Conservation (phyloP, 345 rosid genomes). For the Cochlearia excelsa region DNA sequence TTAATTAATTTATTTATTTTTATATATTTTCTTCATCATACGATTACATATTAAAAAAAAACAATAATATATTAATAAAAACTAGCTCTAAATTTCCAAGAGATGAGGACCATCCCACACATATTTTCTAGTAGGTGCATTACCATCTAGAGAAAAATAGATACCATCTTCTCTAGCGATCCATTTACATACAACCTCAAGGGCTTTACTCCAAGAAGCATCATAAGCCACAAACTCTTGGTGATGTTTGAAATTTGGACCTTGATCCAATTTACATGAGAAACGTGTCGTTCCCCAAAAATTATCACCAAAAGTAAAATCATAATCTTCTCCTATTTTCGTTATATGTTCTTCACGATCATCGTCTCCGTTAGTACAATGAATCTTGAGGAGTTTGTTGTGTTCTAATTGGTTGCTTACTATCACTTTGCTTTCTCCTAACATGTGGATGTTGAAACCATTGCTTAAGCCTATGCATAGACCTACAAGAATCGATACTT, state of each 20-base stretch:
- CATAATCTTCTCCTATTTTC: slow-evolving; percentile 16
- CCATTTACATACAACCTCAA: slow-evolving; percentile 9
- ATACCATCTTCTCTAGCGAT: slow-evolving; percentile 27
- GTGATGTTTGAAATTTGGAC: slow-evolving; percentile 31
- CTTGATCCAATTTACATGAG: slow-evolving; percentile 24
- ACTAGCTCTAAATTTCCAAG: not conserved
- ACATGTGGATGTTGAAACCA: not conserved
- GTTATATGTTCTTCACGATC: slow-evolving; percentile 14
- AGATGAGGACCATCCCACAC: slow-evolving; percentile 26
- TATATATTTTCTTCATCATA: no score
- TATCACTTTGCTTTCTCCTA: slow-evolving; percentile 25
- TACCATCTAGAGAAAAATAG: slow-evolving; percentile 22
- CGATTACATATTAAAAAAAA: no score
- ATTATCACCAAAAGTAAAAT: slow-evolving; percentile 23
- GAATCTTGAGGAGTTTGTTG: slow-evolving; percentile 29
- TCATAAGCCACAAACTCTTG: slow-evolving; percentile 27
- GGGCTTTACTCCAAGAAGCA: slow-evolving; percentile 25
- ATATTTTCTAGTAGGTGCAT: slow-evolving; percentile 2
- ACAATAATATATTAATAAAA: not conserved
- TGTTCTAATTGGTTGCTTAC: slow-evolving; percentile 25
- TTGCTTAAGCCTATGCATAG: slow-evolving; percentile 24
- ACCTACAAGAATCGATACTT: not conserved
- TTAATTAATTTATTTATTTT: no score
- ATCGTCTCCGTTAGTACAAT: slow-evolving; percentile 2
- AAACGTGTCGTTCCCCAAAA: slow-evolving; percentile 1